These are phyloP conservation scores for Oryza brachyantha DNA, from an alignment of 176 grass and related monocot genomes.

Conservation along the genomic window DNA sequence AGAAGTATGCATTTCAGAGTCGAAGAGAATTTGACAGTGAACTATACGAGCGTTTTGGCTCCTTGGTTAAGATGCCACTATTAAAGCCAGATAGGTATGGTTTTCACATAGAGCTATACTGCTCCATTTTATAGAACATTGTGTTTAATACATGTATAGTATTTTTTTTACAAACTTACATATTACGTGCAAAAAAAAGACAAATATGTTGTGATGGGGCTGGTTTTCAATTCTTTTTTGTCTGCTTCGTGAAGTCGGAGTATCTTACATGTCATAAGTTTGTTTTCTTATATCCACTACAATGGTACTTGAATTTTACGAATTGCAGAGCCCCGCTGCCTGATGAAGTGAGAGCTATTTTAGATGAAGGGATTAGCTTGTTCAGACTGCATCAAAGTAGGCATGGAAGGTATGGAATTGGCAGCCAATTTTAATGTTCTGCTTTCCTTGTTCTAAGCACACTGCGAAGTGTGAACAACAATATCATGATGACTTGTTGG, in stretches of 20 bases:
- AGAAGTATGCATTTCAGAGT: conserved; percentile 52
- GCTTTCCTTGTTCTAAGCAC: background rate
- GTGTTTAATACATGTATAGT: background rate
- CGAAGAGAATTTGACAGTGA: conserved; percentile 80
- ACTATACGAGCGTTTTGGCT: conserved; percentile 91
- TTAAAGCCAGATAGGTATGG: conserved; percentile 84
- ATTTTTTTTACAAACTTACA: background rate
- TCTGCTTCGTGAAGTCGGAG: background rate
- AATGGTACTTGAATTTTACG: conserved; percentile 25
- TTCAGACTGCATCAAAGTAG: conserved; percentile 82
- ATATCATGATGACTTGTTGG: background rate
- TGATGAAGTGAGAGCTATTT: conserved; percentile 57
- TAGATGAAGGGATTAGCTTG: conserved; percentile 84
- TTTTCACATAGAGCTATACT: background rate
- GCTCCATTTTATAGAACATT: background rate
- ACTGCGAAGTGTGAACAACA: background rate
- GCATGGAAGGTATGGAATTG: conserved; percentile 84
- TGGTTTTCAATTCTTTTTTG: background rate
- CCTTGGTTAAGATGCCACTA: conserved; percentile 92
- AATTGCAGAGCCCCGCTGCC: conserved; percentile 66
- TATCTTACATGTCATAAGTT: background rate
- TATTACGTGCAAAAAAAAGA: conserved; percentile 13
- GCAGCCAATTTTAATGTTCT: background rate
- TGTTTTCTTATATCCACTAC: conserved; percentile 7
- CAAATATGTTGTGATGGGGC: background rate